A percentile compares a stretch with the other conserved stretches of the same genome.
These are phyloP conservation scores for Russula virescens DNA, from an alignment of 768 basidiomycete genomes.

Conservation along the genomic window DNA sequence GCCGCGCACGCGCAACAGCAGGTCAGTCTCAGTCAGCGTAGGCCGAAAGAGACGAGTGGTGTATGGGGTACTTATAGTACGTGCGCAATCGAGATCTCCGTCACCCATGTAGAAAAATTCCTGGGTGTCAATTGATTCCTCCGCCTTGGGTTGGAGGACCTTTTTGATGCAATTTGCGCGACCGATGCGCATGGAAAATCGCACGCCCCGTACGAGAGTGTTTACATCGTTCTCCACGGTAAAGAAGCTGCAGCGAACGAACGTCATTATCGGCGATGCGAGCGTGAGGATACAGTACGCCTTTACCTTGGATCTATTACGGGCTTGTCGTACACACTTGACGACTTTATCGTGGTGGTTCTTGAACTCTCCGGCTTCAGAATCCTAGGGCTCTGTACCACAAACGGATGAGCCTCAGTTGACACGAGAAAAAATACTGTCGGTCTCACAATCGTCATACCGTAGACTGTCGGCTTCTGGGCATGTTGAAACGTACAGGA, in stretches of 20 bases:
- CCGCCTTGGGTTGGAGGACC: constrained; percentile 13
- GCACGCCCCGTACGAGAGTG: constrained; percentile 18
- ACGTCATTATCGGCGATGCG: neutral
- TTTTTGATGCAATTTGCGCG: constrained; percentile 11
- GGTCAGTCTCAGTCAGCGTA: neutral
- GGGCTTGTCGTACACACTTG: constrained; percentile 15
- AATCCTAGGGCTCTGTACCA: constrained; percentile 5
- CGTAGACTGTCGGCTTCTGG: neutral
- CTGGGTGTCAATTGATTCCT: constrained; percentile 9
- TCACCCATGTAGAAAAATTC: constrained; percentile 21
- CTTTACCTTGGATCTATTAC: constrained; percentile 21
- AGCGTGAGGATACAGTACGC: neutral
- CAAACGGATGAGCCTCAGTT: neutral
- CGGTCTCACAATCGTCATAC: constrained; percentile 13
- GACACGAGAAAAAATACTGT: too few species aligned
- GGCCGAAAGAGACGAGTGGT: too few species aligned
- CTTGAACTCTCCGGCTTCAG: constrained; percentile 22
- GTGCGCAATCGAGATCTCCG: constrained; percentile 14
- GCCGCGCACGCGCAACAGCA: neutral
- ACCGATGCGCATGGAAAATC: constrained; percentile 15
- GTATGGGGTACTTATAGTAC: neutral
- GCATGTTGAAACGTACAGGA: neutral
- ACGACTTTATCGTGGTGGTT: constrained; percentile 8
- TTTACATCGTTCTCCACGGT: constrained; percentile 20
- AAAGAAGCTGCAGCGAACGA: constrained; percentile 13